Evolutionary conservation across 106 monocot genomes (phyloP).

Genomic region (Dioscorea alata): DNA sequence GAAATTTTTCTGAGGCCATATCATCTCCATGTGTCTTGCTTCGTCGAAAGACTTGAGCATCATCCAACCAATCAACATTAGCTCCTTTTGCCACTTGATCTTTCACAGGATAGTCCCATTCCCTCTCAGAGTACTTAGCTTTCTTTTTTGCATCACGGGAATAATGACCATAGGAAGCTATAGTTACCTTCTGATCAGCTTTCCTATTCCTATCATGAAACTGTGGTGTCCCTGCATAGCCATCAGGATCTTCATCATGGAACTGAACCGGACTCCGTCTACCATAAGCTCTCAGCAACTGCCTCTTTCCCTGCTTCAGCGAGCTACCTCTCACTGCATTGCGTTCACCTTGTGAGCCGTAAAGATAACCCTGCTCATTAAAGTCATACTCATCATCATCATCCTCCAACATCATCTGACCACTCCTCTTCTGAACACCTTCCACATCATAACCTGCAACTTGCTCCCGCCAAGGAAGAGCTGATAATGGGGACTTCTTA

Average conservation of each 20-base stretch:
- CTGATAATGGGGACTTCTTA: conserved; percentile 10
- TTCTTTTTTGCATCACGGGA: conserved; percentile 20
- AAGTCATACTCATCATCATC: conserved; percentile 11
- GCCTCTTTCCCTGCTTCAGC: conserved; percentile 34
- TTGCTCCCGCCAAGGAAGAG: conserved; percentile 3
- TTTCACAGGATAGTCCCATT: conserved; percentile 15
- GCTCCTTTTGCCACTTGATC: conserved; percentile 12
- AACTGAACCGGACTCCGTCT: not conserved
- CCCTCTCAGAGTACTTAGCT: conserved; percentile 24
- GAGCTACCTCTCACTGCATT: not conserved
- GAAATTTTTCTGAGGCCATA: not conserved
- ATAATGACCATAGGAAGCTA: conserved; percentile 37
- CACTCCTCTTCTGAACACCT: conserved; percentile 4
- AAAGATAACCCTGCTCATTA: conserved; percentile 17
- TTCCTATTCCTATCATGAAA: conserved; percentile 17
- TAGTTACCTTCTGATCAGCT: conserved; percentile 33
- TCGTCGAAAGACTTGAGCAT: not conserved
- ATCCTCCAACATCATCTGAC: conserved; percentile 5
- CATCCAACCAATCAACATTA: conserved; percentile 17
- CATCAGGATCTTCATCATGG: conserved; percentile 12
- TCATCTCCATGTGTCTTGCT: conserved; percentile 12
- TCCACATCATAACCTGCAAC: conserved; percentile 21
- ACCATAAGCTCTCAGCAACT: conserved; percentile 14
- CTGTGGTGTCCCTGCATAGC: not conserved
- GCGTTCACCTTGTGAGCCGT: not conserved